phyloP scores from a whole-genome alignment of 2,329 filamentous ascomycete species.

The Chaetomiaceae sp. region DNA sequence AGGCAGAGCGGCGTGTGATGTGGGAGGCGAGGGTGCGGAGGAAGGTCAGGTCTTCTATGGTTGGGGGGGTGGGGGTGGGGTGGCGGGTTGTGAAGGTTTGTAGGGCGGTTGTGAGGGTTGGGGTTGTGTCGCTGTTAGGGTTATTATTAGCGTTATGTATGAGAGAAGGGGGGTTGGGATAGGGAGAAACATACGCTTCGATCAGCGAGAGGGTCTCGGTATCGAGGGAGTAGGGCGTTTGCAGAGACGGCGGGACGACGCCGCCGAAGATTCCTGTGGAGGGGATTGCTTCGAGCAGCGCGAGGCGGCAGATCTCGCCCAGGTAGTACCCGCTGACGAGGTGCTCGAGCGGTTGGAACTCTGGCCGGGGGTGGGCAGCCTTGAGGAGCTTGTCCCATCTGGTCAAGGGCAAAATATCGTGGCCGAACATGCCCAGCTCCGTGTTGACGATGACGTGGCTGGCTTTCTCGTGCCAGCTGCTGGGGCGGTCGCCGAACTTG shows the following conservation, averaged over 20 bases:
- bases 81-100: slow-evolving; percentile 47
- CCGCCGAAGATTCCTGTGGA: slow-evolving; percentile 53
- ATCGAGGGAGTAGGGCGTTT: slow-evolving; percentile 52
- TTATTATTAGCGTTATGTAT: not conserved
- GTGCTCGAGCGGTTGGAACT: slow-evolving; percentile 60
- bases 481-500: slow-evolving; percentile 55
- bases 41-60: slow-evolving; percentile 45
- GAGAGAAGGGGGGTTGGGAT: not conserved
- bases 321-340: slow-evolving; percentile 63
- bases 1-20: slow-evolving; percentile 55
- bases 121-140: slow-evolving; percentile 37
- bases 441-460: slow-evolving; percentile 64
- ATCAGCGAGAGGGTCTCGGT: slow-evolving; percentile 57
- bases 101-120: slow-evolving; percentile 41
- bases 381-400: slow-evolving; percentile 56
- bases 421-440: slow-evolving; percentile 63
- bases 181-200: slow-evolving; percentile 45
- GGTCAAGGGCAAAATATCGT: slow-evolving; percentile 54
- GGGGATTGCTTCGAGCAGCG: slow-evolving; percentile 55
- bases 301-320: slow-evolving; percentile 58
- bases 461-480: slow-evolving; percentile 53
- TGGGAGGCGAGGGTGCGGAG: slow-evolving; percentile 51
- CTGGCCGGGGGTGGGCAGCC: slow-evolving; percentile 48
- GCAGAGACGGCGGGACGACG: slow-evolving; percentile 50
- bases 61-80: slow-evolving; percentile 41